Base-by-base conservation (phyloP, 495 filamentous ascomycete genomes). In the Hypoxylon perforatum region DNA sequence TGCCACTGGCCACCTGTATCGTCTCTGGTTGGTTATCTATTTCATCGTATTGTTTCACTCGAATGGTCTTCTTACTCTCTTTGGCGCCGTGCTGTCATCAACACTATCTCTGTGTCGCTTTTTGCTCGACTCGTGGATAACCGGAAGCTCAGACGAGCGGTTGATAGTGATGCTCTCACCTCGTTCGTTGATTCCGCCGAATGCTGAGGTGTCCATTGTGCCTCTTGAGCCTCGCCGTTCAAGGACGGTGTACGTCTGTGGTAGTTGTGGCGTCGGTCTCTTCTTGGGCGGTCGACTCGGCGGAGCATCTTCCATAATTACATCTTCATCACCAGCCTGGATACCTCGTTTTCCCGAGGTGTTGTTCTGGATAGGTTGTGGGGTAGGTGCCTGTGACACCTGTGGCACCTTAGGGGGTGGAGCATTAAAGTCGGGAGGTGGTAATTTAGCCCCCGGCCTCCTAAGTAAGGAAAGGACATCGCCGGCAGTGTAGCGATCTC, bases 401-500 rank as follows among this genome's bases (percentile, higher is more conserved):
- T 41, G 62, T 12, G 55, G 48, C 11, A 58, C 36, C 5, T 57
- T 45, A 28, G 49, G 8, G n/a, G 46, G 30, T 49, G 36, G 47
- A 9, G 38, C 44, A 48, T 65, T 57, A 11, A 66, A 58, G 33
- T 60, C 66, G 41, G 65, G 56, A 18, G 65, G 60, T 49, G 69
- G 61, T 18, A 72, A 39, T 36, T 57, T 46, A 5, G 62, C 44
- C 1, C 72, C 72, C 15, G 82, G 75, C 38, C 53, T 78, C 47
- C 72, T 76, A 5, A 86, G 73, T 58, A 85, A 54, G 6, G 50
- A 62, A 58, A 85, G 64, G 22, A 86, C 74, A 62, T 97, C 85
- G 12, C 90, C 92, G 36, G 84, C 82, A 0, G 89, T 94, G 70
- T 95, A 97, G n/a, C 87, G 76, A 61, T 91, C 83, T 52, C 95